phyloP scores from a whole-genome alignment of 2,329 filamentous ascomycete genomes.

The Botryosphaeria dothidea region DNA sequence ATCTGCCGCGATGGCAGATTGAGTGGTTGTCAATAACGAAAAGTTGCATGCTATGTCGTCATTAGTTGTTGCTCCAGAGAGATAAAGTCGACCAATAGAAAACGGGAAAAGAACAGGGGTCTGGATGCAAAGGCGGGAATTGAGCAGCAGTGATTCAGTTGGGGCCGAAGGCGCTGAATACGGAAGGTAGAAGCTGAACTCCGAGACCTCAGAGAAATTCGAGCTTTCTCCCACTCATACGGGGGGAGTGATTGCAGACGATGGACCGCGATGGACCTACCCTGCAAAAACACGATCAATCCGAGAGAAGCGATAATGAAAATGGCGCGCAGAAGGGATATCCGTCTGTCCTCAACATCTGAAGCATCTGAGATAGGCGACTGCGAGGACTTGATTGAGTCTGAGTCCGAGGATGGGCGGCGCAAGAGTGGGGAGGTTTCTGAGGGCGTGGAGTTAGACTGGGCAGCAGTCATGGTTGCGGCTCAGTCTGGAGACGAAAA shows the following conservation, averaged over 20 bases:
- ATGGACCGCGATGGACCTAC: constrained; percentile 36
- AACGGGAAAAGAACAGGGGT: background rate
- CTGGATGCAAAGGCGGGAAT: constrained; percentile 26
- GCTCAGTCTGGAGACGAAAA: background rate
- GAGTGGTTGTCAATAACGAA: constrained; percentile 78
- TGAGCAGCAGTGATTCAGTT: background rate
- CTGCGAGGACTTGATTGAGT: constrained; percentile 1
- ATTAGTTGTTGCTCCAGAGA: constrained; percentile 1
- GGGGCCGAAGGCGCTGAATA: background rate
- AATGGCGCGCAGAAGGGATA: background rate
- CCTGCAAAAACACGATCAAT: constrained; percentile 62
- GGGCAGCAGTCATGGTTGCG: background rate
- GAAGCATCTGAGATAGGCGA: background rate
- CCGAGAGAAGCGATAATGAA: constrained; percentile 57
- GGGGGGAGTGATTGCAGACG: background rate
- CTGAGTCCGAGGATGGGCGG: background rate
- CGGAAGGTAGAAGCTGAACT: background rate
- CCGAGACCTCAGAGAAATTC: background rate
- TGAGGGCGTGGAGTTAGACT: background rate
- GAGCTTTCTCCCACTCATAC: background rate
- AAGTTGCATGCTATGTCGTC: constrained; percentile 62
- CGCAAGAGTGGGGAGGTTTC: constrained; percentile 16
- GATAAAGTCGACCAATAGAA: background rate
- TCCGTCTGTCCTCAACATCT: background rate
- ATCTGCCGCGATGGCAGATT: constrained; percentile 74